phyloP scores from a whole-genome alignment of 1,284 basidiomycete species.

The Sporisorium iseilematis-ciliati region DNA sequence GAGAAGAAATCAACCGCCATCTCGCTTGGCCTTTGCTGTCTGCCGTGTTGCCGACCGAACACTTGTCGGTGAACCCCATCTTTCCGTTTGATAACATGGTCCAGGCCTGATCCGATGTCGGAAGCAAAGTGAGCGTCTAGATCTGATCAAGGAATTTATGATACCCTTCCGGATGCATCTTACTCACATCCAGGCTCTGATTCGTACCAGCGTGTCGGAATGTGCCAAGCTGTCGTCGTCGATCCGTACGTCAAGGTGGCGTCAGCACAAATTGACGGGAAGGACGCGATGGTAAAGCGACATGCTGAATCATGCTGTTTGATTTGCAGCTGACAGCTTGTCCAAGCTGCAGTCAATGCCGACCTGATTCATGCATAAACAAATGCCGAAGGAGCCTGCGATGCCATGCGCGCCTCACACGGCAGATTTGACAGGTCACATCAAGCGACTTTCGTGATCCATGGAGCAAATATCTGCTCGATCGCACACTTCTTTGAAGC shows the following conservation, averaged over 20 bases:
- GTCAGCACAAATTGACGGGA: background rate
- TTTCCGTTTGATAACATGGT: background rate
- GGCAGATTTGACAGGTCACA: background rate
- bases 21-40: slow-evolving; percentile 13
- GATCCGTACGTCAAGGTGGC: background rate
- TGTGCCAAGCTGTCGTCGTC: no score
- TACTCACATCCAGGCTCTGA: no score
- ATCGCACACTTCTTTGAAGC: background rate
- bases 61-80: background rate
- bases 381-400: no score
- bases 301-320: background rate
- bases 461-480: background rate
- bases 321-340: no score
- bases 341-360: no score
- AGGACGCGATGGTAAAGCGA: background rate
- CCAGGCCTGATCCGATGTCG: background rate
- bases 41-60: slow-evolving; percentile 1
- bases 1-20: background rate
- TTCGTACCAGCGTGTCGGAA: no score
- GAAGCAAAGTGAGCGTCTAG: no score
- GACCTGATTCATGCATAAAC: no score
- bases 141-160: no score
- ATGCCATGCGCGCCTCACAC: background rate
- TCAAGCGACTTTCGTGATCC: background rate
- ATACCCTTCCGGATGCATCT: background rate